Evolutionary conservation across 805 yeast species (phyloP), one percentile per base, ranked within the genome.

Genomic region (Kluyveromyces dobzhanskii): DNA sequence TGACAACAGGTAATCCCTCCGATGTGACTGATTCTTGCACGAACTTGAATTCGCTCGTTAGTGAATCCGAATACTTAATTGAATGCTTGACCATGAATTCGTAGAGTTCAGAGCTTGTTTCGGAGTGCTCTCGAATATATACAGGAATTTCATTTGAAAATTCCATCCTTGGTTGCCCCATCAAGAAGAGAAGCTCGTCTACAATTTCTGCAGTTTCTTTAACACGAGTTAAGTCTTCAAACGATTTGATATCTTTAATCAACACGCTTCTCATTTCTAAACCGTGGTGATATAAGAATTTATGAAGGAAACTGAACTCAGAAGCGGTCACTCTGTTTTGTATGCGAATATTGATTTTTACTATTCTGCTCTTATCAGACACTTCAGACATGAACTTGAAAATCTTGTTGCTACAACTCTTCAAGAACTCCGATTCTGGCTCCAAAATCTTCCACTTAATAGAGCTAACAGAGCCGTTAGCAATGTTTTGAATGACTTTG

Each of bases 401-500:
- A 11, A 76, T 56, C 39, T 61, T 64, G 4, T 52, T 46, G 27
- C 65, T 68, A 44, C 74, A 54, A 9, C 51, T 60, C 3, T 53
- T 44, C 17, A 76, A 42, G 37, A 73, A 75, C 1, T 64, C 67
- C 30, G 58, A 55, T 41, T 67, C 62, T 3, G 66, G 41, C 6
- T 56, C 56, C 32, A 80, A 56, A 1, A 76, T 57, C 1, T 84
- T 79, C 75, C 84, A 77, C 55, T 77, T 87, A 35, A 80, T 62
- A 17, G 79, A 60, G 4, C 70, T 67, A 3, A 84, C 67, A 0
- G 94, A 71, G 21, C 86, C 88, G 56, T 88, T 90, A 1, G 94
- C 95, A 64, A 88, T 75, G 47, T 81, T 76, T 61, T 90, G 97
- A 16, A 90, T 63, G 14, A 83, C 79, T 50, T 86, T 85, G 2